Evolutionary conservation across 1,139 yeast species (phyloP).

Genomic region (Suhomyces kunorum): DNA sequence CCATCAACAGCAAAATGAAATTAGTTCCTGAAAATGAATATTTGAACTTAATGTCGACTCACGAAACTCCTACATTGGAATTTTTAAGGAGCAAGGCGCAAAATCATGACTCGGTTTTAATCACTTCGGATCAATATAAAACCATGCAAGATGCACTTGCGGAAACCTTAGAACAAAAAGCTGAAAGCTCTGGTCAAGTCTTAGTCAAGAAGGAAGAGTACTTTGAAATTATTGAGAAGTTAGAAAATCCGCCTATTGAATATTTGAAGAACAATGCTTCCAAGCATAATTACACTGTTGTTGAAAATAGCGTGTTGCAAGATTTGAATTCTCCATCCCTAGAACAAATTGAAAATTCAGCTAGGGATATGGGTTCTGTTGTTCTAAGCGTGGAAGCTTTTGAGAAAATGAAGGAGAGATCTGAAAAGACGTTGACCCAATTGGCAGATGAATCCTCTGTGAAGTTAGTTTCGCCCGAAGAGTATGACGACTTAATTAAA

Average conservation of each 20-base stretch:
- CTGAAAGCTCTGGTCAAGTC: slow-evolving; percentile 7
- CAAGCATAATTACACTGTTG: slow-evolving; percentile 15
- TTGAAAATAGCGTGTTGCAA: slow-evolving; percentile 20
- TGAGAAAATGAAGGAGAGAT: slow-evolving; percentile 15
- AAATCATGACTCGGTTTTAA: slow-evolving; percentile 12
- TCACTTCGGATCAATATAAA: slow-evolving; percentile 6
- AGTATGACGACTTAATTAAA: slow-evolving; percentile 13
- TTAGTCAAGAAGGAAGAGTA: slow-evolving; percentile 5
- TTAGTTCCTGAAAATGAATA: slow-evolving; percentile 16
- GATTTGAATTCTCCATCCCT: slow-evolving; percentile 17
- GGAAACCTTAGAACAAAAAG: slow-evolving; percentile 24
- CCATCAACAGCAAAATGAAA: slow-evolving; percentile 15
- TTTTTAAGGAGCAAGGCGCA: slow-evolving; percentile 25
- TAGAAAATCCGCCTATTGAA: slow-evolving; percentile 17
- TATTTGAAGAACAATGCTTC: slow-evolving; percentile 13
- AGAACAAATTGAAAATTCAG: slow-evolving; percentile 14
- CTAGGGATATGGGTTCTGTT: slow-evolving; percentile 16
- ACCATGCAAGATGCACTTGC: slow-evolving; percentile 14
- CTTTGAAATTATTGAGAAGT: not conserved
- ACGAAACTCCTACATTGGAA: slow-evolving; percentile 11
- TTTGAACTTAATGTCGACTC: slow-evolving; percentile 8
- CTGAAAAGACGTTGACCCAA: slow-evolving; percentile 17
- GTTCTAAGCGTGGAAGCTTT: slow-evolving; percentile 18
- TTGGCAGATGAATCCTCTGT: slow-evolving; percentile 17
- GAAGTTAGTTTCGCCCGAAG: slow-evolving; percentile 20